Base-by-base conservation (phyloP, 139 green algal species). In the Diplosphaera chodatii region DNA sequence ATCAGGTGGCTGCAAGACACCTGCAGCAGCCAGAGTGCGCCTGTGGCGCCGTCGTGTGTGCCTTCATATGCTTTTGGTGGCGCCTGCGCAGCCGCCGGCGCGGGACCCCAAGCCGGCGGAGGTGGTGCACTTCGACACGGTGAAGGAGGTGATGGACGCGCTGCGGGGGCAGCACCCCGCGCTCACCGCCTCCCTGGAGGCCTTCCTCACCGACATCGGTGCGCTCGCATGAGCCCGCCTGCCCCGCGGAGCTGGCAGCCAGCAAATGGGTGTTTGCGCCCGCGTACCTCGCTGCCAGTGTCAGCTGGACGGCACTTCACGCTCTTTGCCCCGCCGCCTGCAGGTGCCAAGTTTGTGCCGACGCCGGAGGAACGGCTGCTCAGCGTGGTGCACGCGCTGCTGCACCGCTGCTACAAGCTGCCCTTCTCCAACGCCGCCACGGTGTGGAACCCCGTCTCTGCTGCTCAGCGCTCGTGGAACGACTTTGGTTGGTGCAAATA, bases 321-420 rank as follows among this genome's bases (percentile, higher is more conserved):
- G 37, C 10, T 8, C 37, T 48, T 13, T 25, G 13, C 5, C 33
- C 20, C 21, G 56, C 65, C 4, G 3, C 31, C 20, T 32, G 41
- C 68, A 78, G 87, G 86, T 67, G 76, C 62, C 29, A 80, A 78
- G 27, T 99, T 99, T 70, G 82, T 87, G 32, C 84, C 88, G 0
- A 84, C 87, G 37, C 88, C 94, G 0, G 89, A 97, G 81, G 95
- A 99, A 87, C 75, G 95, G 2, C 83, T 99, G 75, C 80, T 98
- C 56, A 86, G 88, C 3, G 93, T 99, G 23, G 88, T 98, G 27
- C 85, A 94, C 66, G 91, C 93, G 18, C 86, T 99, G 75, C 88
- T 98, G 78, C 87, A 95, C 59, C 85, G 93, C 55, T 98, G 90
- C 70, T 96, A 94, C 84, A 95, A 96, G 74, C 72, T 87, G 34